These are phyloP conservation scores for Pseudozyma sp. DNA, from an alignment of 1,284 basidiomycete genomes.

Conservation along the genomic window DNA sequence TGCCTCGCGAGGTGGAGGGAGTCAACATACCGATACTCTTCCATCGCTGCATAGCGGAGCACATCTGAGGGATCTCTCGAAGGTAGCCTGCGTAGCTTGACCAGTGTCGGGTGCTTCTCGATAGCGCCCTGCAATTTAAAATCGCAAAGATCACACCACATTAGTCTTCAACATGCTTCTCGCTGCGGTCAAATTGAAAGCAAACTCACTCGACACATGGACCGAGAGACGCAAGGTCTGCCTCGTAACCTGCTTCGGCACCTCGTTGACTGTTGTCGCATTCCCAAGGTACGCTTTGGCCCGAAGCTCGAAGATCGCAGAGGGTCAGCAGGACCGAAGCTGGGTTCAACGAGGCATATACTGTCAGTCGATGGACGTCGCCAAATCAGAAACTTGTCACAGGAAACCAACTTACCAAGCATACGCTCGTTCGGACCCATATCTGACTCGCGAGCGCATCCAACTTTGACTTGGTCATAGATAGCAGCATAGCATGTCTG, in stretches of 20 bases:
- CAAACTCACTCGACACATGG: constrained; percentile 27
- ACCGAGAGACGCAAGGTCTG: not conserved
- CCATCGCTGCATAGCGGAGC: constrained; percentile 40
- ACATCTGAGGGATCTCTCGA: constrained; percentile 43
- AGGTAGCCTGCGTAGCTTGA: constrained; percentile 50
- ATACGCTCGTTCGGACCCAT: constrained; percentile 28
- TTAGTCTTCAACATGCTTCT: constrained; percentile 1
- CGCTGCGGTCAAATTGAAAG: too few species aligned
- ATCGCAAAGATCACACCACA: not conserved
- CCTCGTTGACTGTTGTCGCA: constrained; percentile 3
- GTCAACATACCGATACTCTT: constrained; percentile 27
- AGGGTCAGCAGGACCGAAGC: constrained; percentile 33
- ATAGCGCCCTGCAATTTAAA: constrained; percentile 22
- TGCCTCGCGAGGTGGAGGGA: not conserved
- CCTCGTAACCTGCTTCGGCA: not conserved
- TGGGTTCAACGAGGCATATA: not conserved
- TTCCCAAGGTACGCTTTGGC: constrained; percentile 35
- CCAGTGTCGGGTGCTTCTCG: constrained; percentile 42
- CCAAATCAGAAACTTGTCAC: too few species aligned
- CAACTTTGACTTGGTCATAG: constrained; percentile 25
- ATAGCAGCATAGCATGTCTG: constrained; percentile 27
- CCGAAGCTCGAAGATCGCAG: constrained; percentile 30
- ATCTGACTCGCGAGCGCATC: constrained; percentile 14
- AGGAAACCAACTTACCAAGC: too few species aligned
- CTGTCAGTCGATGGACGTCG: not conserved